phyloP scores from a whole-genome alignment of 805 yeast genomes.

The Zygosaccharomyces gambellarensis region DNA sequence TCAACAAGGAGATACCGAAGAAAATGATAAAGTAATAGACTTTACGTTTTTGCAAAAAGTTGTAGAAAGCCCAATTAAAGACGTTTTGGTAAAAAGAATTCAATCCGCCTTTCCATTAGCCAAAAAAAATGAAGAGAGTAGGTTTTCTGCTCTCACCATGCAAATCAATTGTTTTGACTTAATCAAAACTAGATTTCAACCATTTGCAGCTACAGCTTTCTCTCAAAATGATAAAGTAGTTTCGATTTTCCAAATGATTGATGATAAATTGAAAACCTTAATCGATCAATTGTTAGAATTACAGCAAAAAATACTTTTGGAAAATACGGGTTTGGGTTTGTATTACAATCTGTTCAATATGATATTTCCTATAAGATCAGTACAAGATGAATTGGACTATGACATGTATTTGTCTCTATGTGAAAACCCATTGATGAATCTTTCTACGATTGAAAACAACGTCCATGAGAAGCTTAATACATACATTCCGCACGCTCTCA shows the following conservation, averaged over 20 bases:
- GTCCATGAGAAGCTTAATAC: constrained; percentile 42
- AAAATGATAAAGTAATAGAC: constrained; percentile 37
- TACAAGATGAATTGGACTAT: constrained; percentile 51
- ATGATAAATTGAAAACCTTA: constrained; percentile 31
- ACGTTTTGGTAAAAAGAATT: constrained; percentile 28
- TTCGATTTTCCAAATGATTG: constrained; percentile 25
- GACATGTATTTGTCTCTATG: constrained; percentile 59
- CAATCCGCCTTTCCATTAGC: constrained; percentile 29
- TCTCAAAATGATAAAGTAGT: constrained; percentile 31
- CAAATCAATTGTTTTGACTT: constrained; percentile 58
- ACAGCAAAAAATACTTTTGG: constrained; percentile 46
- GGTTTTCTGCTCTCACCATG: constrained; percentile 36
- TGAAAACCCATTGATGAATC: constrained; percentile 49
- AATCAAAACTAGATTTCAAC: constrained; percentile 47
- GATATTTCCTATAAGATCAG: constrained; percentile 57
- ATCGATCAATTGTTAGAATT: constrained; percentile 36
- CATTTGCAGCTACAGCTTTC: constrained; percentile 36
- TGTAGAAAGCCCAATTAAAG: constrained; percentile 39
- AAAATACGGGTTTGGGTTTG: constrained; percentile 51
- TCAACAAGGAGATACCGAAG: constrained; percentile 36
- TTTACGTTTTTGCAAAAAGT: constrained; percentile 39
- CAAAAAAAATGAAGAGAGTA: constrained; percentile 24
- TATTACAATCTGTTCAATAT: constrained; percentile 61
- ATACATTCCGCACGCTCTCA: constrained; percentile 52
- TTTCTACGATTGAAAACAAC: constrained; percentile 41